Conservation (phyloP, 306 rosid species). For the Coriaria nepalensis region DNA sequence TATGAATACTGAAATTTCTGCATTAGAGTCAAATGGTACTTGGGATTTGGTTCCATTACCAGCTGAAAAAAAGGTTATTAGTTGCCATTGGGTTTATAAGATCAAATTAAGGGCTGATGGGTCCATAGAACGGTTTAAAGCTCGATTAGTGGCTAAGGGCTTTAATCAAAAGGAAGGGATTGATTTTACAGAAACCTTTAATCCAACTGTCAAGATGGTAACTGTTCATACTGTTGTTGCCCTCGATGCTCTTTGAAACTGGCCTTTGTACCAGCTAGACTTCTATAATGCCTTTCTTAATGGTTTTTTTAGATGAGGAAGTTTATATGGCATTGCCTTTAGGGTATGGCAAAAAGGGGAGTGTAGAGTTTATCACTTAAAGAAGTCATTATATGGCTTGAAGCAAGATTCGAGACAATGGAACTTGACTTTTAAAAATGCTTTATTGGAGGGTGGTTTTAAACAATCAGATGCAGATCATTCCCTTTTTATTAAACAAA, state of each 20-base stretch:
- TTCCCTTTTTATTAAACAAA: no score
- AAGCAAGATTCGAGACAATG: not conserved
- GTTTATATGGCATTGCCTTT: not conserved
- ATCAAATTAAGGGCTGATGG: not conserved
- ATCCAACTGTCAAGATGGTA: not conserved
- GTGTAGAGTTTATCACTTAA: not conserved
- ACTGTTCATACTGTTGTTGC: not conserved
- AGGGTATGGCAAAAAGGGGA: not conserved
- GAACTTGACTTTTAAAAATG: not conserved
- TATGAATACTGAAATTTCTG: not conserved
- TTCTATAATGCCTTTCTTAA: not conserved
- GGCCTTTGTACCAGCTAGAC: conserved; percentile 3
- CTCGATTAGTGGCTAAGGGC: not conserved
- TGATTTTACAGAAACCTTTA: not conserved
- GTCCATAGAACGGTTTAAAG: not conserved
- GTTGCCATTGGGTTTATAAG: not conserved
- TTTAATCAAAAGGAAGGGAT: not conserved
- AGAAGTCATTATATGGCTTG: conserved; percentile 1
- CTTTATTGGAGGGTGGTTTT: no score
- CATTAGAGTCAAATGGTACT: not conserved
- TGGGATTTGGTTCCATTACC: not conserved
- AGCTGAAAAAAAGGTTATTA: not conserved
- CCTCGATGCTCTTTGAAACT: not conserved
- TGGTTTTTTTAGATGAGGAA: not conserved
- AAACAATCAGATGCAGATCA: no score